Evolutionary conservation across 306 rosid genomes (phyloP).

Genomic region (Citrullus mucosospermus): DNA sequence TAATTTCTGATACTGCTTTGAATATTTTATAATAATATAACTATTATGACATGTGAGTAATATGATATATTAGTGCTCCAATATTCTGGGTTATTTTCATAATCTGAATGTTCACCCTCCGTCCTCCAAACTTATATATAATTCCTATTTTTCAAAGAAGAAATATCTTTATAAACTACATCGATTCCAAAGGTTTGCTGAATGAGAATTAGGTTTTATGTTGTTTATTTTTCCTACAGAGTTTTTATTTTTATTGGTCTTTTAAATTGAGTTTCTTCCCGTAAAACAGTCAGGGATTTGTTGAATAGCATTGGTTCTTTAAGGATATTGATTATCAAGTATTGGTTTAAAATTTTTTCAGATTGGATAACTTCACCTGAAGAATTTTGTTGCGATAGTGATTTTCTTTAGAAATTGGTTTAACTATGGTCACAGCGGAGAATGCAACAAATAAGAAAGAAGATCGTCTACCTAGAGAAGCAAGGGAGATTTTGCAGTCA

Average conservation of each 20-base stretch:
- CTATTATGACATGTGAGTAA: not conserved
- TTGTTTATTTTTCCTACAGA: not conserved
- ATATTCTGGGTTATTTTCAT: not conserved
- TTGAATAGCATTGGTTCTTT: not conserved
- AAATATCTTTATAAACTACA: not conserved
- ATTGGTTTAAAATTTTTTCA: not conserved
- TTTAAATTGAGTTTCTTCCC: not conserved
- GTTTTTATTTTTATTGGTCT: not conserved
- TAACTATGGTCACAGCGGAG: constrained; percentile 29
- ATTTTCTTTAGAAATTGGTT: not conserved
- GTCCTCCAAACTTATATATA: not conserved
- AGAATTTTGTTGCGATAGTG: constrained; percentile 2
- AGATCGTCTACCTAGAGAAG: constrained; percentile 58
- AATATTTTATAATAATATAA: not conserved
- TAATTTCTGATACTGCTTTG: not conserved
- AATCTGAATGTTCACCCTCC: not conserved
- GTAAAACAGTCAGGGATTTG: not conserved
- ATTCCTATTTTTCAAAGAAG: not conserved
- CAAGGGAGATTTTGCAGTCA: constrained; percentile 45
- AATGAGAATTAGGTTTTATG: not conserved
- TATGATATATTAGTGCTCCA: not conserved
- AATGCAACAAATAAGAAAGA: constrained; percentile 19
- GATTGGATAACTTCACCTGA: not conserved
- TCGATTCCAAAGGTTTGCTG: not conserved
- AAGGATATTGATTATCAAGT: not conserved